Percentiles rank a stretch among this genome's conserved stretches.
These are phyloP conservation scores for Eragrostis curvula DNA, from an alignment of 176 grass and related monocot genomes.

Conservation along the genomic window DNA sequence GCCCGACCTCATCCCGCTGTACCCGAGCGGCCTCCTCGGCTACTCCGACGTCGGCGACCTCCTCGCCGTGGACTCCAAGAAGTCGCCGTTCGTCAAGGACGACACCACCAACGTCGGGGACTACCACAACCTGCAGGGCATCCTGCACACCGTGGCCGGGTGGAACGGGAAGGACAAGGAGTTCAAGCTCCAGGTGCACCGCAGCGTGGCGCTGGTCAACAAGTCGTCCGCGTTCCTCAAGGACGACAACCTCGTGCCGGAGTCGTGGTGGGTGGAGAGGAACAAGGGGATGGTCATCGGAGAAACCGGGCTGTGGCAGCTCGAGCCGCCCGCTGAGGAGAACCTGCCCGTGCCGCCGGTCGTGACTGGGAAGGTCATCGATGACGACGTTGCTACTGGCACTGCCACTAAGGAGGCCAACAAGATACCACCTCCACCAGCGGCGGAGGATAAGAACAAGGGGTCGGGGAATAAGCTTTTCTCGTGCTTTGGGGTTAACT, in stretches of 20 bases:
- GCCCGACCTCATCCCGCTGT: conserved; percentile 74
- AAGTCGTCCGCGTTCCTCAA: conserved; percentile 84
- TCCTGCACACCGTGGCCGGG: conserved; percentile 74
- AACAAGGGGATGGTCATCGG: conserved; percentile 85
- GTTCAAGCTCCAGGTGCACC: conserved; percentile 77
- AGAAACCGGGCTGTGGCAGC: conserved; percentile 59
- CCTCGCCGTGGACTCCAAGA: conserved; percentile 59
- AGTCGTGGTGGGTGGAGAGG: conserved; percentile 90
- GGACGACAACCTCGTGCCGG: conserved; percentile 74
- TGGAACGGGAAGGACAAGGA: conserved; percentile 67
- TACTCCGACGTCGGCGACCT: conserved; percentile 54
- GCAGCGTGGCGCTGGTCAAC: conserved; percentile 85
- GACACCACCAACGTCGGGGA: conserved; percentile 57
- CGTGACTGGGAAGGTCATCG: conserved; percentile 25
- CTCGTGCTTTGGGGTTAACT: conserved; percentile 28
- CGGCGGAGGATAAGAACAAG: neutral
- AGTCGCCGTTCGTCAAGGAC: conserved; percentile 76
- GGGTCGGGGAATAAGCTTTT: neutral
- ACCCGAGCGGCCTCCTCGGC: conserved; percentile 69
- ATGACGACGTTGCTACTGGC: neutral
- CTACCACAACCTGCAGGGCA: conserved; percentile 95
- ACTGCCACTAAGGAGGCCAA: neutral
- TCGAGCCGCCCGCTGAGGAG: conserved; percentile 50
- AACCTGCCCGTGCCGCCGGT: conserved; percentile 63
- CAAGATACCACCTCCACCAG: conserved; percentile 16